These are phyloP conservation scores for Trichophyton rubrum DNA, from an alignment of 2,329 filamentous ascomycete species.

Conservation along the genomic window DNA sequence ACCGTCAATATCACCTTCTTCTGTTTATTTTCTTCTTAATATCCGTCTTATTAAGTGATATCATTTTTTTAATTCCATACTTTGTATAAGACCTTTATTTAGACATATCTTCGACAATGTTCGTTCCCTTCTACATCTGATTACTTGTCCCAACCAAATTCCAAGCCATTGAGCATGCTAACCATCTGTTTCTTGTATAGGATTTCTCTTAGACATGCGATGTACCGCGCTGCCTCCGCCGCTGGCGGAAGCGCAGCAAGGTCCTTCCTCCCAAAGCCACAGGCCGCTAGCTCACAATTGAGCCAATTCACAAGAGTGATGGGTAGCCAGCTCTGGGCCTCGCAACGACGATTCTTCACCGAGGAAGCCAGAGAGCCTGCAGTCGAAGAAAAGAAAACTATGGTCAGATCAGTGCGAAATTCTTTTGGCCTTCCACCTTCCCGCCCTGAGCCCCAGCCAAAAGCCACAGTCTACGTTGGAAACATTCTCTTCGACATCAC, in stretches of 20 bases:
- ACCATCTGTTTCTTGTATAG: neutral
- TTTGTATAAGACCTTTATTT: neutral
- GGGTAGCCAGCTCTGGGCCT: neutral
- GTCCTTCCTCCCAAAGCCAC: slow-evolving; percentile 6
- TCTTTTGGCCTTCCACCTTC: neutral
- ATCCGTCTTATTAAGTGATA: neutral
- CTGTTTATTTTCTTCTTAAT: neutral
- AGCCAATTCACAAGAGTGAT: neutral
- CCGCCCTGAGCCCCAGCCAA: slow-evolving; percentile 17
- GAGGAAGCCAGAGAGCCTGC: neutral
- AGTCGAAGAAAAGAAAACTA: neutral
- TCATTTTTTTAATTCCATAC: neutral
- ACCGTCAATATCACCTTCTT: neutral
- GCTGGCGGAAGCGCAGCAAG: neutral
- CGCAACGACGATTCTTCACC: slow-evolving; percentile 3
- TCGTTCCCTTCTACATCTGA: neutral
- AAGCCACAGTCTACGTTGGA: slow-evolving; percentile 48
- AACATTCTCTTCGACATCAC: slow-evolving; percentile 60
- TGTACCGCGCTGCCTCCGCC: slow-evolving; percentile 10
- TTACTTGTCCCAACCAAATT: neutral
- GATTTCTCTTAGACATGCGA: slow-evolving; percentile 12
- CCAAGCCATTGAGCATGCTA: neutral
- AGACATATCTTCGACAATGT: slow-evolving; percentile 6
- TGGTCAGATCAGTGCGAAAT: neutral
- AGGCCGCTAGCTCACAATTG: neutral